Evolutionary conservation across 352 stramenopile genomes (phyloP), one percentile per base, ranked within the genome.

Genomic region (Phytophthora crassamura): DNA sequence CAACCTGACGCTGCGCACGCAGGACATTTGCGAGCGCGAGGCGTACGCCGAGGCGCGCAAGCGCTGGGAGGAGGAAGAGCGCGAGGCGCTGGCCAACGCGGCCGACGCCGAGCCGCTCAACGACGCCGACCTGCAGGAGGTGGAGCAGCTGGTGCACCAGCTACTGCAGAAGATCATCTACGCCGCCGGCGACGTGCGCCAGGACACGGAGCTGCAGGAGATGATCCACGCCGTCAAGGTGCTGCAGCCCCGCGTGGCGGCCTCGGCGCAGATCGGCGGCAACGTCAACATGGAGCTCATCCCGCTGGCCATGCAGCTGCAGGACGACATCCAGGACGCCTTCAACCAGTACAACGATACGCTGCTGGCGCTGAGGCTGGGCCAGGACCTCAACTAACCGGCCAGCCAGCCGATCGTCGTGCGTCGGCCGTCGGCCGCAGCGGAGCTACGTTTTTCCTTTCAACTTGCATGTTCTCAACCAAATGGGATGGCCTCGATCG

Each of bases 261-360:
- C 86, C 35, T 95, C 88, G 40, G 83, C 86, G 9, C 86, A 96
- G 72, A 96, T 96, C 41, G 88, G 88, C 56, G 85, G 76, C 20
- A 91, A 94, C 40, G 88, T 95, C 42, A 95, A 96, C 73, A 82
- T 96, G 38, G 88, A 96, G 72, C 75, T 96, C 15, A 88, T 96
- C 45, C 88, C 86, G 36, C 69, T 96, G 50, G 88, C 86, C 33
- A 94, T 96, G 88, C 88, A 96, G 71, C 77, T 96, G 49, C 88
- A 96, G 60, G 88, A 96, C 67, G 86, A 96, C 69, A 96, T 96
- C 64, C 84, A 94, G 63, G 86, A 96, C 41, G 88, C 88, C 42
- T 94, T 96, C 73, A 95, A 90, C 75, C 88, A 96, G 84, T 96
- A 96, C 83, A 91, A 95, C 76, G 88, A 96, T 72, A 94, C 88